Base-by-base conservation (phyloP, 164 flowering plant species). In the Brasenia schreberi region DNA sequence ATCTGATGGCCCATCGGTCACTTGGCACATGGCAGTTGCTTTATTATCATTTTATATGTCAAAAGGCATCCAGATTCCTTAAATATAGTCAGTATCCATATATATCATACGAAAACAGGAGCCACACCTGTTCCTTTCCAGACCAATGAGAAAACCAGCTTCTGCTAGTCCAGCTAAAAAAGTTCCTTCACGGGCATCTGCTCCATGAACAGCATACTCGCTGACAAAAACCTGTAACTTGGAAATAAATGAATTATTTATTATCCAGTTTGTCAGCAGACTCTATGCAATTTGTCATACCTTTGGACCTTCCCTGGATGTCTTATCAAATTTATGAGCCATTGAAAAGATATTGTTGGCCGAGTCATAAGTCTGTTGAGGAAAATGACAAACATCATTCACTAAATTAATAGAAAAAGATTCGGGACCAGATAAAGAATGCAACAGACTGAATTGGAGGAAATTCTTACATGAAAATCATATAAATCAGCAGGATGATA, bases 401-500 rank as follows among this genome's bases (percentile, higher is more conserved):
- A 10, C 49, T 12, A 12, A 12, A 7, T 5, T 7, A 11, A 45
- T 62, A 2, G 5, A 45, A 45, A 45, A 5, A 45, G 1, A 45
- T 7, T 45, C 12, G 5, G 12, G 7, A 5, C 53, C 53, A 45
- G 53, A 7, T 45, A 12, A 45, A 45, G 6, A 45, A 45, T 12
- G 12, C 5, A 5, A 45, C 5, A 45, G 7, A 12, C 11, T 45
- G 11, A 45, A 12, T 45, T 45, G 5, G 5, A 7, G 5, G 0
- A 11, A 14, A 16, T 52, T 27, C 72, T 78, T 85, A 94, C 97
- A 82, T 95, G 99, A 70, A 67, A 89, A 77, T 95, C 99, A 77
- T 95, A 95, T 17, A 80, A 49, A 83, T 95, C 90, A 23, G 99
- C 96, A 4, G 97, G 96, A 77, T 95, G 97, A 72, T 89, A 87